phyloP scores from a whole-genome alignment of 2,329 filamentous ascomycete genomes.

The Lithohypha guttulata region DNA sequence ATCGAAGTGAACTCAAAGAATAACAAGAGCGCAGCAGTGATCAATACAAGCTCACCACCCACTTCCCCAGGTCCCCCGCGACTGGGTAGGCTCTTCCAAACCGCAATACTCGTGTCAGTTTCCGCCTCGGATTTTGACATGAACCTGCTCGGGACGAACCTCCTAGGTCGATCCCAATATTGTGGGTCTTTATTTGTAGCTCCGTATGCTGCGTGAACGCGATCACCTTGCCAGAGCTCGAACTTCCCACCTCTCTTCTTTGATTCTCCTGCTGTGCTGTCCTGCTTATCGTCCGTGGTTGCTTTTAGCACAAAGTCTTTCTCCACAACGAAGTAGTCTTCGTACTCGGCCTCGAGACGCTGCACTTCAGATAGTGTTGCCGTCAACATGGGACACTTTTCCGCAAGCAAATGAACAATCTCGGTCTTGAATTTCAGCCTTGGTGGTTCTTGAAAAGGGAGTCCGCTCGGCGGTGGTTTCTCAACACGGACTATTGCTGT shows the following conservation, averaged over 20 bases:
- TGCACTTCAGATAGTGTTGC: slow-evolving; percentile 38
- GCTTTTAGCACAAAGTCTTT: slow-evolving; percentile 29
- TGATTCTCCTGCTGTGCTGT: slow-evolving; percentile 12
- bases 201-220: slow-evolving; percentile 35
- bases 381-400: slow-evolving; percentile 30
- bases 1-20: no score
- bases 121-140: no score
- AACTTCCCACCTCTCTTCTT: slow-evolving; percentile 33
- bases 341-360: slow-evolving; percentile 33
- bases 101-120: no score
- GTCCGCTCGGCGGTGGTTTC: slow-evolving; percentile 28
- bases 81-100: no score
- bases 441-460: slow-evolving; percentile 35
- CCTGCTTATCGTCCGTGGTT: slow-evolving; percentile 25
- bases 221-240: slow-evolving; percentile 32
- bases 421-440: slow-evolving; percentile 30
- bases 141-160: slow-evolving; percentile 13
- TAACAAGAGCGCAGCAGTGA: no score
- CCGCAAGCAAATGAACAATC: neutral
- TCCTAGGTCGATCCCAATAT: slow-evolving; percentile 25
- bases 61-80: no score
- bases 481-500: slow-evolving; percentile 31
- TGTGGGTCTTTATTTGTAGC: slow-evolving; percentile 33
- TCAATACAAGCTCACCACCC: no score
- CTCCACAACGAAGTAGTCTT: slow-evolving; percentile 33